phyloP scores from a whole-genome alignment of 805 yeast species.

The Candida namnaoensis region DNA sequence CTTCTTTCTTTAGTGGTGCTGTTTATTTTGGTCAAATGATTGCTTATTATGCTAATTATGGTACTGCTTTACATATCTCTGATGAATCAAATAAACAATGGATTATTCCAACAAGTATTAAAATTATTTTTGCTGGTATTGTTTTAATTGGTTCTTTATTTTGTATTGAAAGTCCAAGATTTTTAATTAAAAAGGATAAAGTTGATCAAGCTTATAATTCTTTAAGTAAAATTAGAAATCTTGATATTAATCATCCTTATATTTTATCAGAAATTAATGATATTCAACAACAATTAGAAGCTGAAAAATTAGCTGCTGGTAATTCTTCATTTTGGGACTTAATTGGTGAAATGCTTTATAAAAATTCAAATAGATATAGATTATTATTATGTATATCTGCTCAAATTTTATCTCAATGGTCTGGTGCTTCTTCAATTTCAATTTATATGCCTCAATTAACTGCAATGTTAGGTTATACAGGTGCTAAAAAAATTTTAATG shows the following conservation, averaged over 20 bases:
- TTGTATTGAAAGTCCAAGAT: constrained; percentile 43
- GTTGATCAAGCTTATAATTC: constrained; percentile 31
- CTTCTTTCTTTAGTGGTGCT: constrained; percentile 47
- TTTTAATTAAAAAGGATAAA: constrained; percentile 29
- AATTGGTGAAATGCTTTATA: constrained; percentile 26
- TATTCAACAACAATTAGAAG: constrained; percentile 36
- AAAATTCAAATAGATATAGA: constrained; percentile 36
- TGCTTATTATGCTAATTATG: constrained; percentile 42
- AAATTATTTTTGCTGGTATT: constrained; percentile 38
- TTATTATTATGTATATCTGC: constrained; percentile 30
- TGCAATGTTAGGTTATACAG: constrained; percentile 35
- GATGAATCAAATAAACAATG: constrained; percentile 32
- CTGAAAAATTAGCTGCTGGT: constrained; percentile 23
- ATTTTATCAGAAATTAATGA: constrained; percentile 41
- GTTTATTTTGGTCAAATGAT: constrained; percentile 47
- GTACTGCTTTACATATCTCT: constrained; percentile 37
- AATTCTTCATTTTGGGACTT: constrained; percentile 15
- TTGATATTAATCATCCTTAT: constrained; percentile 38
- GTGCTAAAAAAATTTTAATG: constrained; percentile 31
- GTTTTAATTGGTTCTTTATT: constrained; percentile 33
- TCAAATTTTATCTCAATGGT: constrained; percentile 49
- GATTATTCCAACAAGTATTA: constrained; percentile 42
- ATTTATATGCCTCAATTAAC: constrained; percentile 48
- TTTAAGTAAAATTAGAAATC: constrained; percentile 33
- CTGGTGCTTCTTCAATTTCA: constrained; percentile 49